phyloP scores from a whole-genome alignment of 2,329 filamentous ascomycete species.

The Aspergillus piperis region DNA sequence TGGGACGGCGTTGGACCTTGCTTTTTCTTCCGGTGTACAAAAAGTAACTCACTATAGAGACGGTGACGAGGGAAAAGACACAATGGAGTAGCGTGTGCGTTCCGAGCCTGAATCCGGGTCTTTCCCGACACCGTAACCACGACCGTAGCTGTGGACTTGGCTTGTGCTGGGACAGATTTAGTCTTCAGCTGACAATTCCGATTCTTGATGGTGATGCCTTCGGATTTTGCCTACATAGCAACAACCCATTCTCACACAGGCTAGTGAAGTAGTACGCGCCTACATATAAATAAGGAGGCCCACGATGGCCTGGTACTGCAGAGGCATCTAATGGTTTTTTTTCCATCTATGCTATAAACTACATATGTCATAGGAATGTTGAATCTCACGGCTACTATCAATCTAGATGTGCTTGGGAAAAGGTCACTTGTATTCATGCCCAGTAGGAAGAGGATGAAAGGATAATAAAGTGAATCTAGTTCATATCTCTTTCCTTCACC shows the following conservation, averaged over 20 bases:
- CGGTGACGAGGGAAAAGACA: slow-evolving; percentile 1
- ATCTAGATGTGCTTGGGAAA: too few species aligned
- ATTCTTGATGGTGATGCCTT: neutral
- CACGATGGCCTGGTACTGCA: too few species aligned
- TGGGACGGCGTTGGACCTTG: slow-evolving; percentile 19
- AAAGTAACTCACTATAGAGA: slow-evolving; percentile 2
- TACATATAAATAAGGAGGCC: too few species aligned
- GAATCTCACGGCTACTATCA: too few species aligned
- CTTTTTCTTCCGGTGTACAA: neutral
- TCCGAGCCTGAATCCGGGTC: neutral
- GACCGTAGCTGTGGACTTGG: neutral
- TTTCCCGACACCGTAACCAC: neutral
- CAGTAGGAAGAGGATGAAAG: too few species aligned
- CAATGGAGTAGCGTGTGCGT: neutral
- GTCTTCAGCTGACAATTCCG: neutral
- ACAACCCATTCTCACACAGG: neutral
- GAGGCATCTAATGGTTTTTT: too few species aligned
- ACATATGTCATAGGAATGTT: too few species aligned
- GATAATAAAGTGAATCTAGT: too few species aligned
- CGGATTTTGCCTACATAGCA: neutral
- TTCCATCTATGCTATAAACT: too few species aligned
- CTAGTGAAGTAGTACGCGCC: neutral
- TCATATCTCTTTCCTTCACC: too few species aligned
- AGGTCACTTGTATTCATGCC: too few species aligned
- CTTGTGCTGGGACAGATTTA: neutral